These are phyloP conservation scores for Ascochyta pisi DNA, from an alignment of 2,329 filamentous ascomycete species.

Conservation along the genomic window DNA sequence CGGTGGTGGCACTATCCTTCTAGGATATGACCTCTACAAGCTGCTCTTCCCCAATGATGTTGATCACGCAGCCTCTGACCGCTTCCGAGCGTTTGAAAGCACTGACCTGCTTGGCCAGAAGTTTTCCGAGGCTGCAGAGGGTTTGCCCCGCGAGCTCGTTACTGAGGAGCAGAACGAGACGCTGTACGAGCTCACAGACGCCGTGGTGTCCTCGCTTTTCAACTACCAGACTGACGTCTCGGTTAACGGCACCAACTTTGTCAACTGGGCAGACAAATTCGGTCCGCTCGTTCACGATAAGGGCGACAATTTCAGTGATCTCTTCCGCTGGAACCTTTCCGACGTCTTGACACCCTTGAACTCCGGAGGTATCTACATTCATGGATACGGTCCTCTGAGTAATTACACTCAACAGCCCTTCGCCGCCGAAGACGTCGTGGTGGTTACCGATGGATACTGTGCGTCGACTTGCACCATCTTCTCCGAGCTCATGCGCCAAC, in stretches of 20 bases:
- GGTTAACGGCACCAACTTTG: slow-evolving; percentile 58
- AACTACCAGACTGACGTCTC: slow-evolving; percentile 57
- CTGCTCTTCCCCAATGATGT: slow-evolving; percentile 59
- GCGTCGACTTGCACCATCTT: slow-evolving; percentile 67
- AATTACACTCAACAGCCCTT: slow-evolving; percentile 61
- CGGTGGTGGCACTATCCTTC: slow-evolving; percentile 64
- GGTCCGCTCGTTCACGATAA: slow-evolving; percentile 50
- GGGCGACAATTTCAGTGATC: slow-evolving; percentile 63
- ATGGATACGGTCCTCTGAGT: slow-evolving; percentile 43
- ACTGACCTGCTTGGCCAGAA: slow-evolving; percentile 55
- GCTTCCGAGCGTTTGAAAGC: slow-evolving; percentile 59
- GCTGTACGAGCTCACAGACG: slow-evolving; percentile 32
- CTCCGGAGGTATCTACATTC: slow-evolving; percentile 43
- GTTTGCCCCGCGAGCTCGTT: slow-evolving; percentile 40
- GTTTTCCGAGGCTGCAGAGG: slow-evolving; percentile 43
- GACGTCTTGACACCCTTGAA: slow-evolving; percentile 49
- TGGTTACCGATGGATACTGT: slow-evolving; percentile 62
- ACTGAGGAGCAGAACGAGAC: slow-evolving; percentile 47
- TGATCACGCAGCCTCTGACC: slow-evolving; percentile 58
- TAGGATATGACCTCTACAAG: slow-evolving; percentile 69
- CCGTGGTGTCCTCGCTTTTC: slow-evolving; percentile 52
- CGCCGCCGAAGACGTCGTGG: slow-evolving; percentile 63
- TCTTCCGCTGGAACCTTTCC: slow-evolving; percentile 60
- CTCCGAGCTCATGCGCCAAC: slow-evolving; percentile 60
- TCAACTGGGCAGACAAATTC: slow-evolving; percentile 56